Conservation (phyloP, 169 alveolate genomes). For the Cyclospora cayetanensis region DNA sequence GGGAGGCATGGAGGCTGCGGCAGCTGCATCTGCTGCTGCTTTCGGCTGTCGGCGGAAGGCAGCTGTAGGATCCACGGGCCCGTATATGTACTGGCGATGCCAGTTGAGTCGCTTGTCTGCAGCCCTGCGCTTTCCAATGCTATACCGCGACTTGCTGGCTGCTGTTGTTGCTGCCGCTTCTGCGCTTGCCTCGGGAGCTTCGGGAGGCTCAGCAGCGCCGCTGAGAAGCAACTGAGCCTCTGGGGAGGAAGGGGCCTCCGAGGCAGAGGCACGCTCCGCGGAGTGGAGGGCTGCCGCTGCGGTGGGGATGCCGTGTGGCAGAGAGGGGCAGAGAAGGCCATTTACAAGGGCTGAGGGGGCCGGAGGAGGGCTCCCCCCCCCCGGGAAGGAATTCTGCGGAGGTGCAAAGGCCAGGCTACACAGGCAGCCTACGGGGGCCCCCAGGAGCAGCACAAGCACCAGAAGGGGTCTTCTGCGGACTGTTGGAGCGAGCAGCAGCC, state of each 20-base stretch:
- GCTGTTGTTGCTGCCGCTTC: conserved; percentile 11
- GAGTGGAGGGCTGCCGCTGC: too few relatives aligned
- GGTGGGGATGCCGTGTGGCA: too few relatives aligned
- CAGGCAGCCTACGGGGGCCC: not conserved
- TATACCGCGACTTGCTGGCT: not conserved
- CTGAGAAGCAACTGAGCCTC: too few relatives aligned
- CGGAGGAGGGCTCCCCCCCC: not conserved
- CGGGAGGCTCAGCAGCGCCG: not conserved
- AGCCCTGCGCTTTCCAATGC: conserved; percentile 19
- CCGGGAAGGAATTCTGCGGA: not conserved
- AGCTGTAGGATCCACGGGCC: not conserved
- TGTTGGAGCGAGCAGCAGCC: too few relatives aligned
- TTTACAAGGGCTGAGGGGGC: not conserved
- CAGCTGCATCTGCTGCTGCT: conserved; percentile 40
- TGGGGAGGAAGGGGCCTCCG: not conserved
- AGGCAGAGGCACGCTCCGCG: not conserved
- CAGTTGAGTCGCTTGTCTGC: conserved; percentile 10
- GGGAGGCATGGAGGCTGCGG: not conserved
- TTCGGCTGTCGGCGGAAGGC: not conserved
- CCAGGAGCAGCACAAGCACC: not conserved
- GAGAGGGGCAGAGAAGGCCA: too few relatives aligned
- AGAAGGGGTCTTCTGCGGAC: too few relatives aligned
- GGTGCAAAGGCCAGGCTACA: not conserved
- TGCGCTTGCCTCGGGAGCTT: not conserved
- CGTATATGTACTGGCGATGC: not conserved